These are phyloP conservation scores for Epichloe sp. DNA, from an alignment of 2,329 filamentous ascomycete species.

Conservation along the genomic window DNA sequence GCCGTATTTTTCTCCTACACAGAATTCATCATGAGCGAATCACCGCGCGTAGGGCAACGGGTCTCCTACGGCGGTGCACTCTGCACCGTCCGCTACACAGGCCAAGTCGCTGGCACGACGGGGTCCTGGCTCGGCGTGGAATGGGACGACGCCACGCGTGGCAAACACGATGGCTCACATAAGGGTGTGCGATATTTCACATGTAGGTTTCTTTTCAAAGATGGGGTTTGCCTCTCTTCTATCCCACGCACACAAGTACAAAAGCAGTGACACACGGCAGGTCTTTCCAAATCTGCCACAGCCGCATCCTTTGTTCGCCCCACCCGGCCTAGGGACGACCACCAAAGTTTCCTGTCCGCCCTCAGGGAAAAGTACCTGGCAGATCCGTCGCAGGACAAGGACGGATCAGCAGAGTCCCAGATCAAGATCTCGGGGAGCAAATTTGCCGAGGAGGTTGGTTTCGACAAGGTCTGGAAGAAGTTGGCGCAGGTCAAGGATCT, in stretches of 20 bases:
- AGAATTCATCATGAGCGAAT: constrained; percentile 21
- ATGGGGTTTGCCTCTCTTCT: neutral
- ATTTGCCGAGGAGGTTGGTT: constrained; percentile 84
- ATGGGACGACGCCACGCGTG: constrained; percentile 79
- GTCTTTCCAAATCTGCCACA: constrained; percentile 49
- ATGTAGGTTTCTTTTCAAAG: constrained; percentile 39
- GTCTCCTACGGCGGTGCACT: constrained; percentile 64
- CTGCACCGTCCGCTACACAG: constrained; percentile 78
- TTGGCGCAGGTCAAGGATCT: constrained; percentile 69
- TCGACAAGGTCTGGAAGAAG: constrained; percentile 77
- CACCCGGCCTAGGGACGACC: constrained; percentile 52
- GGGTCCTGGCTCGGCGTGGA: constrained; percentile 88
- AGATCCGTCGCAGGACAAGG: constrained; percentile 25
- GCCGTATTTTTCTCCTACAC: neutral
- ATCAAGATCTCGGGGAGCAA: constrained; percentile 61
- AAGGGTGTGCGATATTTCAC: constrained; percentile 68
- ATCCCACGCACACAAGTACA: neutral
- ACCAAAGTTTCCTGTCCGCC: constrained; percentile 65
- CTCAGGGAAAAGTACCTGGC: constrained; percentile 74
- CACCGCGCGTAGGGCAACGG: constrained; percentile 52
- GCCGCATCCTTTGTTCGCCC: constrained; percentile 82
- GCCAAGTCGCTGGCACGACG: constrained; percentile 59
- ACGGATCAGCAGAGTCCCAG: constrained; percentile 26
- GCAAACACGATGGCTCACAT: constrained; percentile 83
- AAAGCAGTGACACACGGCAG: constrained; percentile 18